Evolutionary conservation across 306 rosid genomes (phyloP), one percentile per base, ranked within the genome.

Genomic region (Abrus precatorius): DNA sequence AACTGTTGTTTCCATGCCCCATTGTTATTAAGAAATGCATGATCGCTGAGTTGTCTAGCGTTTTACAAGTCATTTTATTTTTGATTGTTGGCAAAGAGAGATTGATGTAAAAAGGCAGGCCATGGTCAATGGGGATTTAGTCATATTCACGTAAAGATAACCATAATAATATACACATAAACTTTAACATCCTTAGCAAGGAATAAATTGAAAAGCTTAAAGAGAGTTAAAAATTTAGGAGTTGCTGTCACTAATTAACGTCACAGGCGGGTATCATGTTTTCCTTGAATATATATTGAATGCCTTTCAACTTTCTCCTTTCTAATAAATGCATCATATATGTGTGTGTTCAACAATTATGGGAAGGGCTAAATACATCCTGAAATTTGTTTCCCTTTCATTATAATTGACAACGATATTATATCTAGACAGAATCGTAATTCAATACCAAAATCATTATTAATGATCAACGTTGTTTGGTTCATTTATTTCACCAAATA

Each of bases 371-470:
- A 52, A 20, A 32, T 48, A 53, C 9, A 82, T 80, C 78, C 80
- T 64, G 27, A 50, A 69, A 82, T 72, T 84, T 79, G 72, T 82
- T 87, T 85, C 82, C 73, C 60, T 59, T 56, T 92, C 82, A 61
- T 70, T 73, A 80, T 74, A 80, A 61, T 88, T 75, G 85, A 84
- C 84, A 83, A 81, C 48, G 90, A 90, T 87, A 76, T 83, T 74
- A 57, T 80, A 73, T 80, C 33, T 83, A 63, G 69, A 49, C 66
- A 49, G 45, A 71, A 53, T 78, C 68, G 40, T 73, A 79, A 76
- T 80, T 86, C 85, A 53, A 82, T 80, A 83, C 57, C 82, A 53
- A 83, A 82, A 75, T 78, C 86, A 76, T 68, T 75, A 86, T 59
- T 82, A 49, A 78, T 60, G 71, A 83, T 78, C 40, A 41, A 74